Evolutionary conservation across 306 rosid genomes (phyloP), one percentile per base, ranked within the genome.

Genomic region (Urtica urens): DNA sequence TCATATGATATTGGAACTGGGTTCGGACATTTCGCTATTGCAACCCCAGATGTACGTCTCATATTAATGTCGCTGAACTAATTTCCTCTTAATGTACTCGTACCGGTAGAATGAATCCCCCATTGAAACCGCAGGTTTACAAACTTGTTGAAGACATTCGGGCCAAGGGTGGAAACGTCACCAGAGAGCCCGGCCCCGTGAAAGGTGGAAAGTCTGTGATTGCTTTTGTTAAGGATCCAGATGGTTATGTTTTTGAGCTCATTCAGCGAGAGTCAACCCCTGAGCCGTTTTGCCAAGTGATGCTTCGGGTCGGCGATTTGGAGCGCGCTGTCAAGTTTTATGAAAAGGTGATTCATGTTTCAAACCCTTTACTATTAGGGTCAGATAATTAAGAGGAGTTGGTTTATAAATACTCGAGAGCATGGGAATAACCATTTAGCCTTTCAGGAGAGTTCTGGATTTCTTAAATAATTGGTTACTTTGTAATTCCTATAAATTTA

Each of bases 221-320:
- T 48, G 94, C 95, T 47, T 85, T 81, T 65, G 93, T 74, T 55
- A 82, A 82, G 76, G 99, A 90, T 53, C 99, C 95, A 21, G 99
- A 90, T 71, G 99, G 95, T 67, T 90, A 90, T 51, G 1, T 6
- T 10, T 90, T 90, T 71, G 94, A 81, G 71, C 67, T 90, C 40
- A 78, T 90, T 61, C 83, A 90, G 76, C 72, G 99, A 62, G 68
- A 67, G 30, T 57, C 84, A 37, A 79, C 93, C 25, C 93, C 85
- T 0, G 94, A 90, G 64, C 95, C 99, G 31, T 57, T 90, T 37
- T 79, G 95, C 60, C 99, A 90, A 80, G 80, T 90, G 8, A 90
- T 90, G 99, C 99, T 85, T 20, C 94, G 99, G 31, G 94, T 90
- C 66, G 95, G 95, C 18, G 94, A 90, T 60, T 66, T 85, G 21